phyloP scores from a whole-genome alignment of 306 rosid genomes.

The Clitoria ternatea region DNA sequence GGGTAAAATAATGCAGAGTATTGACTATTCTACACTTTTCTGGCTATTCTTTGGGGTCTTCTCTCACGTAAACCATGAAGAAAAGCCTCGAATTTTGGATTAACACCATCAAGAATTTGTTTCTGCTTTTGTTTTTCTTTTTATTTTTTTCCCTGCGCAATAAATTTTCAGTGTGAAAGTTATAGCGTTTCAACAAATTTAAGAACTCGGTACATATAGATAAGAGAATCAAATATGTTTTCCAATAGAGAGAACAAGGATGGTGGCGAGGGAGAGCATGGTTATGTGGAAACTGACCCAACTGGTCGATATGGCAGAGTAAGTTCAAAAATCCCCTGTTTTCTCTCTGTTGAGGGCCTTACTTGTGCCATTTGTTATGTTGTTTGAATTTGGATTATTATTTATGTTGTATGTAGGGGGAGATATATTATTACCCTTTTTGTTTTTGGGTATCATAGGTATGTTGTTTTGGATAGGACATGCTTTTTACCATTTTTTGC shows the following conservation, averaged over 20 bases:
- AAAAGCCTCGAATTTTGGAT: constrained; percentile 54
- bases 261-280: constrained; percentile 18
- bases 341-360: background rate
- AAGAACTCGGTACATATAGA: background rate
- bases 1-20: constrained; percentile 52
- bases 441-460: background rate
- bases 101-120: background rate
- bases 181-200: background rate
- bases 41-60: constrained; percentile 53
- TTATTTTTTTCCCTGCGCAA: background rate
- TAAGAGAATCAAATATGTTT: constrained; percentile 31
- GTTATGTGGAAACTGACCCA: constrained; percentile 77
- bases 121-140: background rate
- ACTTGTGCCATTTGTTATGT: constrained; percentile 1
- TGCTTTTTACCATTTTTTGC: background rate
- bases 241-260: constrained; percentile 31
- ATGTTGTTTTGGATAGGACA: background rate
- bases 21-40: constrained; percentile 57
- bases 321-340: constrained; percentile 21
- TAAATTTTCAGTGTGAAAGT: background rate
- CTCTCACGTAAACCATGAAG: constrained; percentile 68
- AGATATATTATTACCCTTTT: background rate
- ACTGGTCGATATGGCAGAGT: constrained; percentile 86
- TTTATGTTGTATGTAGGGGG: background rate
- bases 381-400: background rate